A percentile compares a stretch with the other conserved stretches of the same genome.
Evolutionary conservation across 2,329 filamentous ascomycete species (phyloP).

Genomic region (Aspergillus terreus): DNA sequence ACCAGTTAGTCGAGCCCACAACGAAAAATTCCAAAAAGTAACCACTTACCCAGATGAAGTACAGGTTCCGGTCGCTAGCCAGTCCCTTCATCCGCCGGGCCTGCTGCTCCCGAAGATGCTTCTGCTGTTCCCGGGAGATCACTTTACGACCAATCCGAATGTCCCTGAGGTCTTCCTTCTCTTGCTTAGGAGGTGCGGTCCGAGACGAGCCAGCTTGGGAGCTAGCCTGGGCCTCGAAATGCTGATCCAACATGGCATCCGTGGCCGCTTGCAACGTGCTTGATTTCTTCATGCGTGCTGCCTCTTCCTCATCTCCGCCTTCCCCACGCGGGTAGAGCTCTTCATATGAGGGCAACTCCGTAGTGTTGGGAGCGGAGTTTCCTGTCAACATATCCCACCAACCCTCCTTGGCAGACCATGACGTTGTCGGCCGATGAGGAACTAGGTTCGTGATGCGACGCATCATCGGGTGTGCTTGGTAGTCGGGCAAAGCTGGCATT

Average conservation of each 20-base stretch:
- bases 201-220: conserved; percentile 24
- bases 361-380: conserved; percentile 42
- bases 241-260: conserved; percentile 43
- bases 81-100: conserved; percentile 47
- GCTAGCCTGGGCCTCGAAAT: conserved; percentile 37
- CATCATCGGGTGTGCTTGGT: conserved; percentile 70
- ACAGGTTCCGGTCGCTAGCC: conserved; percentile 49
- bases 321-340: conserved; percentile 64
- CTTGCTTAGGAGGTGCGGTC: conserved; percentile 15
- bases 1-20: conserved; percentile 17
- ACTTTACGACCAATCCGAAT: conserved; percentile 42
- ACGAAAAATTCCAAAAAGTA: neutral
- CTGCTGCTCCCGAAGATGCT: conserved; percentile 45
- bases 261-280: conserved; percentile 41
- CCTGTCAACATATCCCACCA: conserved; percentile 68
- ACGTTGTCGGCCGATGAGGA: conserved; percentile 59
- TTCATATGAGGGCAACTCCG: conserved; percentile 70
- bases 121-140: conserved; percentile 44
- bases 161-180: conserved; percentile 36
- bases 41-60: conserved; percentile 50
- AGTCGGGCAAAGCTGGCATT: conserved; percentile 64
- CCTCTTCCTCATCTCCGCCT: conserved; percentile 29
- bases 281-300: conserved; percentile 40
- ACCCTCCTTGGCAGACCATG: conserved; percentile 40
- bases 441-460: conserved; percentile 70